Conservation (phyloP, 2,329 filamentous ascomycete species). For the Septoria petroselini region DNA sequence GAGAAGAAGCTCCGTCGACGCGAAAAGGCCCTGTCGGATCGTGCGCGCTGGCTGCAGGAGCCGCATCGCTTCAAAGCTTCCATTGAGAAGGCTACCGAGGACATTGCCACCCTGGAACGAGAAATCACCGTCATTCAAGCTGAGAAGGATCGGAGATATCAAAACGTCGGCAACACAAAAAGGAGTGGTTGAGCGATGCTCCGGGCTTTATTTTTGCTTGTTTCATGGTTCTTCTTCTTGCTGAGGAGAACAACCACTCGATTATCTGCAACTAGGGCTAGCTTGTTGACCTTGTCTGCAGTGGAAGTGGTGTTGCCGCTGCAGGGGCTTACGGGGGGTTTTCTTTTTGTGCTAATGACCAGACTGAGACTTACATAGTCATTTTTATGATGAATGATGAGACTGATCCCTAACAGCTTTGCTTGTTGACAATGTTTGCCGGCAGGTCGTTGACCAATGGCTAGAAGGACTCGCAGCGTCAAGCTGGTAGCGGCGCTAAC, state of each 20-base stretch:
- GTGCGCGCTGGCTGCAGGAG: slow-evolving; percentile 73
- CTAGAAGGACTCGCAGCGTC: no score
- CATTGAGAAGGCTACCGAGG: slow-evolving; percentile 65
- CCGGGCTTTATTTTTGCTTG: neutral
- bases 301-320: neutral
- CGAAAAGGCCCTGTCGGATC: slow-evolving; percentile 69
- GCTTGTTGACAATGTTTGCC: no score
- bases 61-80: slow-evolving; percentile 58
- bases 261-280: neutral
- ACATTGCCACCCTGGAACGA: slow-evolving; percentile 66
- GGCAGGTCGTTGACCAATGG: no score
- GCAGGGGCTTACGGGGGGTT: slow-evolving; percentile 1
- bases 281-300: neutral
- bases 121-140: slow-evolving; percentile 63
- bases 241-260: slow-evolving; percentile 1
- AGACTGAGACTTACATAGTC: slow-evolving; percentile 4
- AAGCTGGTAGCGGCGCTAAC: no score
- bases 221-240: slow-evolving; percentile 7
- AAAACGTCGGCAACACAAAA: slow-evolving; percentile 28
- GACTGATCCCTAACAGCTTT: neutral
- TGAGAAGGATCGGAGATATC: slow-evolving; percentile 32
- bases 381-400: slow-evolving; percentile 4
- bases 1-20: slow-evolving; percentile 77
- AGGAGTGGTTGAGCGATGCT: slow-evolving; percentile 14
- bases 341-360: neutral